Evolutionary conservation across 257 asterid genomes (phyloP), one percentile per base, ranked within the genome.

Genomic region (Leptodermis oblonga): DNA sequence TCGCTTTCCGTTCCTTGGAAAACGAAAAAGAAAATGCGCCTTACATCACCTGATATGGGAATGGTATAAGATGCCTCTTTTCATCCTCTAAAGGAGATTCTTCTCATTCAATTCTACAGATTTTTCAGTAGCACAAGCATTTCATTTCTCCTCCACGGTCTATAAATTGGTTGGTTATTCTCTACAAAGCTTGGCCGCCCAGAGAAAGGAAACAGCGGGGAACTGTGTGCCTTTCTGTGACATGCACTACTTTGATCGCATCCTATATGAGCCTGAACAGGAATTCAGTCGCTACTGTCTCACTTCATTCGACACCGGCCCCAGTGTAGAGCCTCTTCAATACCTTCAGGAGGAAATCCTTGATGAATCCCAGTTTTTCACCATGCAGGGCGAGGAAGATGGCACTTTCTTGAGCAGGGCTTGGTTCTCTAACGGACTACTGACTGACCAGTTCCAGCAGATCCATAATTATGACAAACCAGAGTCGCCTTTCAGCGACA

Each of bases 221-320:
- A 36, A 18, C 45, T 62, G 26, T n/a, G 18, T 48, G 55, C 49
- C n/a, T 7, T 37, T 45, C 17, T 34, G 39, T 37, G 9, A 31
- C 45, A 77, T 77, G 77, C 61, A 37, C 65, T 59, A 17, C 61
- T 31, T 25, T 23, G 13, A 20, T 42, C 41, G 2, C 52, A 73
- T 62, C 30, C 45, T 31, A 37, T 41, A 23, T 39, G 71, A 64
- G 62, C 64, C 67, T 33, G 58, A 63, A 51, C 68, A 63, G 14
- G 62, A 67, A 56, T 68, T 58, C 51, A 42, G 34, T 17, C 20
- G 41, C 43, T 67, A 65, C 55, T 46, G 53, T 63, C 65, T 59
- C 70, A 45, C 67, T 65, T 77, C 79, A 81, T 74, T 17, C 18
- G 76, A 75, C 56, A 43, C 58, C 58, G 72, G 64, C 25, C 66